Evolutionary conservation across 805 yeast species (phyloP).

Genomic region (Saturnispora diversa): DNA sequence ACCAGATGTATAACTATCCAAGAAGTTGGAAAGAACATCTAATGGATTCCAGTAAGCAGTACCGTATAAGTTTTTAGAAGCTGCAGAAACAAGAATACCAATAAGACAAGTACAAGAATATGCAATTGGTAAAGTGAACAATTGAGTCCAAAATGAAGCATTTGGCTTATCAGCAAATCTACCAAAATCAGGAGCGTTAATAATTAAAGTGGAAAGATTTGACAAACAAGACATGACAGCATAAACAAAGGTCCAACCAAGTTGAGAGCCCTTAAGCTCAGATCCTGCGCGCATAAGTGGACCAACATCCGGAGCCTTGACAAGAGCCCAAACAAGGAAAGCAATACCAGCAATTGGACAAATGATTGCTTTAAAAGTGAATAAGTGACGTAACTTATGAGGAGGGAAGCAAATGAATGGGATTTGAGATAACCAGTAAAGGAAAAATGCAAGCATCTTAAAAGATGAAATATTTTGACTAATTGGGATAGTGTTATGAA

Average conservation of each 20-base stretch:
- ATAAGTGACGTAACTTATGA: slow-evolving; percentile 29
- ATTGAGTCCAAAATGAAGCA: slow-evolving; percentile 18
- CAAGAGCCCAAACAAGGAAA: slow-evolving; percentile 25
- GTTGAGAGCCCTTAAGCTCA: slow-evolving; percentile 8
- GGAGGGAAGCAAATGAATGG: slow-evolving; percentile 38
- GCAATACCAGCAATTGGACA: slow-evolving; percentile 10
- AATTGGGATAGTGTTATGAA: slow-evolving; percentile 34
- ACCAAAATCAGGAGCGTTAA: slow-evolving; percentile 26
- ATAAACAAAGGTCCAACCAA: slow-evolving; percentile 18
- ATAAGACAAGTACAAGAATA: slow-evolving; percentile 24
- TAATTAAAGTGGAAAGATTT: slow-evolving; percentile 23
- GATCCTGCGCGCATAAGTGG: slow-evolving; percentile 15
- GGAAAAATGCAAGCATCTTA: slow-evolving; percentile 36
- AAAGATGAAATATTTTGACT: slow-evolving; percentile 33
- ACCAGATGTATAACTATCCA: slow-evolving; percentile 32
- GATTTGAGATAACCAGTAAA: slow-evolving; percentile 38
- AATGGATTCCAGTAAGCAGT: slow-evolving; percentile 39
- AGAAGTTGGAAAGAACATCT: slow-evolving; percentile 33
- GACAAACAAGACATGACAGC: slow-evolving; percentile 21
- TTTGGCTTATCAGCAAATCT: slow-evolving; percentile 19
- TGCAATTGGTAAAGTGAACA: slow-evolving; percentile 36
- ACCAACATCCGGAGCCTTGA: slow-evolving; percentile 29
- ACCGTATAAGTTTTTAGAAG: slow-evolving; percentile 28
- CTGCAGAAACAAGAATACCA: slow-evolving; percentile 39
- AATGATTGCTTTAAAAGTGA: slow-evolving; percentile 23